phyloP scores from a whole-genome alignment of 805 yeast genomes.

The Myxozyma neglecta region DNA sequence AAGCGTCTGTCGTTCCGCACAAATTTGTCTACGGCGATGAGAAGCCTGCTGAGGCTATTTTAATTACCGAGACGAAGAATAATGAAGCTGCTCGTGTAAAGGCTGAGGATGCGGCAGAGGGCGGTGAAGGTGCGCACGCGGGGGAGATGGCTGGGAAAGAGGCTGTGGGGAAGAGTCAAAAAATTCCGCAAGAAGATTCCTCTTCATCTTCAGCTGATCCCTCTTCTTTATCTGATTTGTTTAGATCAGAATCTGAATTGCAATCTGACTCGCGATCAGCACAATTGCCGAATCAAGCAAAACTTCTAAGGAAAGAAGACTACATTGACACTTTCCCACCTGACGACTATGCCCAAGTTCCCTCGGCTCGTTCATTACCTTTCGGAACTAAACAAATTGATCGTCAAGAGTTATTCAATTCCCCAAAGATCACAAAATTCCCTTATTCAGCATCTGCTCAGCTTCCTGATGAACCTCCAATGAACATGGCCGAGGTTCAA shows the following conservation, averaged over 20 bases:
- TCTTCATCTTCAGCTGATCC: too few species aligned
- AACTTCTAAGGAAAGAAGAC: background rate
- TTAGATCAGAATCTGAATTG: too few species aligned
- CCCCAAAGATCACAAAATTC: constrained; percentile 16
- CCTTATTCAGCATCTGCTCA: constrained; percentile 16
- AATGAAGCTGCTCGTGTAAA: background rate
- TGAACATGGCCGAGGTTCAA: constrained; percentile 27
- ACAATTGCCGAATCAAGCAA: background rate
- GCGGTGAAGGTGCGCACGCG: background rate
- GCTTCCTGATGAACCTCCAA: constrained; percentile 26
- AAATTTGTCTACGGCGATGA: constrained; percentile 5
- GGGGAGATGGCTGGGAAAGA: background rate
- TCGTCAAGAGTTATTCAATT: background rate
- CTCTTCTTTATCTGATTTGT: too few species aligned
- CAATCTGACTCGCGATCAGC: too few species aligned
- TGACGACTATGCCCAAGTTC: constrained; percentile 11
- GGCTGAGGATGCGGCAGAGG: background rate
- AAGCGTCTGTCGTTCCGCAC: constrained; percentile 8
- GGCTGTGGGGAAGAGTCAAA: too few species aligned
- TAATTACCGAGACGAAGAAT: background rate
- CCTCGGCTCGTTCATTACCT: constrained; percentile 13
- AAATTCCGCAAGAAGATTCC: too few species aligned
- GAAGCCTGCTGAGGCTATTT: background rate
- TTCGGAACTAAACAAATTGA: background rate
- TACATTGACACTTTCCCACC: constrained; percentile 13